These are phyloP conservation scores for Aspergillus jensenii DNA, from an alignment of 2,329 filamentous ascomycete species.

Conservation along the genomic window DNA sequence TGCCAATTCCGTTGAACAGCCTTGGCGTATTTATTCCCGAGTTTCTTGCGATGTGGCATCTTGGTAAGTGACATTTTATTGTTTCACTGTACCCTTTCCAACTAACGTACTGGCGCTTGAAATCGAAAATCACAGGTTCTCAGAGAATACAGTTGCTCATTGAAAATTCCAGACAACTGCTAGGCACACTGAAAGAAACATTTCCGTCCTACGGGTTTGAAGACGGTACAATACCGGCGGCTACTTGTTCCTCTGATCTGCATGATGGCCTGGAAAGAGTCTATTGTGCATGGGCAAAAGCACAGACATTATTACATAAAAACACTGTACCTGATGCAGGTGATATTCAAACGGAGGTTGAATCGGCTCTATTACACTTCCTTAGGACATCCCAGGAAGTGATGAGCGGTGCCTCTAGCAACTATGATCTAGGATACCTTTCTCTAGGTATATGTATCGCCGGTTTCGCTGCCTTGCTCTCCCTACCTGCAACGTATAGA, in stretches of 20 bases:
- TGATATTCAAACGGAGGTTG: conserved; percentile 18
- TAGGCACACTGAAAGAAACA: conserved; percentile 72
- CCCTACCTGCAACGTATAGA: conserved; percentile 31
- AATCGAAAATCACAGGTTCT: conserved; percentile 26
- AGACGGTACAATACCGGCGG: conserved; percentile 13
- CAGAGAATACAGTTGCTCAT: conserved; percentile 69
- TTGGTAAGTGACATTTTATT: conserved; percentile 46
- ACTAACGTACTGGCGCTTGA: conserved; percentile 7
- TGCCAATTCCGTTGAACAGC: conserved; percentile 87
- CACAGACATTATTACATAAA: conserved; percentile 22
- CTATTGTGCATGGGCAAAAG: conserved; percentile 66
- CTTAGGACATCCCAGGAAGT: conserved; percentile 70
- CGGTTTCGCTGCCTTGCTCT: conserved; percentile 43
- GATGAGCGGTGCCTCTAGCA: conserved; percentile 88
- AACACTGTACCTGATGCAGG: conserved; percentile 8
- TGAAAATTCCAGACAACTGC: conserved; percentile 77
- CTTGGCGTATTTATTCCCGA: conserved; percentile 80
- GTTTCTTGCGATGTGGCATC: conserved; percentile 74
- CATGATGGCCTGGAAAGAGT: conserved; percentile 53
- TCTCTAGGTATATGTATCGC: conserved; percentile 37
- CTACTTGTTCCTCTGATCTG: conserved; percentile 23
- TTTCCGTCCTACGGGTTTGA: conserved; percentile 60
- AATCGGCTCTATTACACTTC: conserved; percentile 52
- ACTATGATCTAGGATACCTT: conserved; percentile 70
- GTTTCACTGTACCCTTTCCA: neutral